These are phyloP conservation scores for Globisporangium polare DNA, from an alignment of 352 stramenopile species.

Conservation along the genomic window DNA sequence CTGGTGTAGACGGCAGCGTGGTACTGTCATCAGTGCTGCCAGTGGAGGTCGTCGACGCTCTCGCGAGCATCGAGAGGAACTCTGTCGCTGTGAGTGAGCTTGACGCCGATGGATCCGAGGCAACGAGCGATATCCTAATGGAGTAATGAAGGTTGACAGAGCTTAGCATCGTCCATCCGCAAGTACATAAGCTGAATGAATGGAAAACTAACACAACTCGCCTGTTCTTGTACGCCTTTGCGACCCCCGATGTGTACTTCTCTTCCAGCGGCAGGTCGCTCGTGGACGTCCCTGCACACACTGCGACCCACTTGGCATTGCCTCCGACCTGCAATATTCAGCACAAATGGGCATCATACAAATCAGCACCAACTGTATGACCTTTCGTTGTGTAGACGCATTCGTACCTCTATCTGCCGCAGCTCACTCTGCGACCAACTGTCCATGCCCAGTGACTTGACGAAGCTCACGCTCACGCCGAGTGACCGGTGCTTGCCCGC, in stretches of 20 bases:
- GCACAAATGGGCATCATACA: not conserved
- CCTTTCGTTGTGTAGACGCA: not conserved
- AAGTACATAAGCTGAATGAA: not conserved
- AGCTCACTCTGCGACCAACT: constrained; percentile 53
- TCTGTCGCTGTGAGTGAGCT: constrained; percentile 41
- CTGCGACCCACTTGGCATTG: constrained; percentile 78
- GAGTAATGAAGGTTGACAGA: not conserved
- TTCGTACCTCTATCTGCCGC: constrained; percentile 40
- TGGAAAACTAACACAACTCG: constrained; percentile 1
- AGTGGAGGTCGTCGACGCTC: not conserved
- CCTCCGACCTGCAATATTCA: constrained; percentile 32
- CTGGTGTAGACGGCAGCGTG: not conserved
- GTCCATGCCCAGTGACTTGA: constrained; percentile 85
- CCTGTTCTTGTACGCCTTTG: constrained; percentile 56
- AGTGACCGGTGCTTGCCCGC: constrained; percentile 75
- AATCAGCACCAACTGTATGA: not conserved
- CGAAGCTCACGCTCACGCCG: constrained; percentile 77
- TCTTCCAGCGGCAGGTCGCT: constrained; percentile 38
- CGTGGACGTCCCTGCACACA: constrained; percentile 51
- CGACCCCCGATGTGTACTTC: constrained; percentile 67
- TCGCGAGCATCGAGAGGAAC: constrained; percentile 39
- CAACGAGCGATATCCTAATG: constrained; percentile 27
- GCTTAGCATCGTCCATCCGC: not conserved
- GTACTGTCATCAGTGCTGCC: constrained; percentile 3
- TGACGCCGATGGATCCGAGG: constrained; percentile 14